Base-by-base conservation (phyloP, 129 eudicot genomes). In the Tagetes erecta region DNA sequence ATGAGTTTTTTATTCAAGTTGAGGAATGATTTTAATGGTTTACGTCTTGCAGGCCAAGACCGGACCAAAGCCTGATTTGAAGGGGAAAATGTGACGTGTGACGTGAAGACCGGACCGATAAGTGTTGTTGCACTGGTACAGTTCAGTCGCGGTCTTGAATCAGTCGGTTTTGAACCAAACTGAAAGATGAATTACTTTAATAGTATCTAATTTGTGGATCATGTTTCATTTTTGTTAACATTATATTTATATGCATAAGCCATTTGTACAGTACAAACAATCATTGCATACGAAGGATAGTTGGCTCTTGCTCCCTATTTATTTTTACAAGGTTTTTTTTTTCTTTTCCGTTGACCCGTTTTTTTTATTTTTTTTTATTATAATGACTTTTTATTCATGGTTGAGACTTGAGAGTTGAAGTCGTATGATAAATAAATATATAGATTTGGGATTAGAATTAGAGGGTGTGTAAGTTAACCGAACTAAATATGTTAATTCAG, bases 181-280 rank as follows among this genome's bases (percentile, higher is more conserved):
- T 36, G 67, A 38, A 35, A 62, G 35, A 34, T 36, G 42, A 60
- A 11, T 3, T 34, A 59, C 66, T 11, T 59, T 59, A 9, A 34
- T 59, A 33, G 14, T 4, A 59, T 59, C 20, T 59, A 2, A 59
- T 59, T 36, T 62, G 67, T 36, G 67, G 14, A 33, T 59, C 11
- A 31, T 60, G 7, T 62, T 62, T 62, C 67, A 36, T 12, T 62
- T 62, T 62, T 36, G 67, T 35, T 11, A 38, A 62, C 39, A 62
- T 62, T 27, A 35, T 62, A 35, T 6, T 62, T 36, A 62, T 44
- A 62, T 9, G 44, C 20, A 62, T 35, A 33, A 62, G 67, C 42
- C 67, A 62, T 62, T 62, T 62, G 67, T 62, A 62, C 67, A 62
- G 67, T 62, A 62, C 30, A 60, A 35, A 60, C 44, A 12, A 62